These are phyloP conservation scores for Mycena sp. DNA, from an alignment of 1,284 basidiomycete species.

Conservation along the genomic window DNA sequence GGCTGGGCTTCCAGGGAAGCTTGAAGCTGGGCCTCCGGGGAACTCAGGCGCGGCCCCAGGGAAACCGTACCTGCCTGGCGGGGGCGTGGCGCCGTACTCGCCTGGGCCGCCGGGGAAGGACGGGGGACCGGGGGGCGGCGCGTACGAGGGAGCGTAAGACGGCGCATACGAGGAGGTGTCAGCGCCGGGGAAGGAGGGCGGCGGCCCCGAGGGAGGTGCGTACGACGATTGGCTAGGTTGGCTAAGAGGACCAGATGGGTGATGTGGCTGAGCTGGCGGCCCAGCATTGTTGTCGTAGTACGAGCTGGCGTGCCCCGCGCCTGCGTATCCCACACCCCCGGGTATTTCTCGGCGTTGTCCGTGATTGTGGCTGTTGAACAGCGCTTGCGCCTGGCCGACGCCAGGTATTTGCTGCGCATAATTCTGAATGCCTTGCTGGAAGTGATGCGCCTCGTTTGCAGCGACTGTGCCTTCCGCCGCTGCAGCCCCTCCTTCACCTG, in stretches of 20 bases:
- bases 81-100: slow-evolving; percentile 23
- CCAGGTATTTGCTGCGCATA: slow-evolving; percentile 62
- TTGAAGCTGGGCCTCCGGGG: slow-evolving; percentile 42
- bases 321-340: background rate
- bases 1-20: slow-evolving; percentile 45
- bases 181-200: slow-evolving; percentile 23
- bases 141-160: slow-evolving; percentile 33
- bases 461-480: slow-evolving; percentile 57
- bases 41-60: slow-evolving; percentile 39
- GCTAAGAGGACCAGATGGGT: slow-evolving; percentile 21
- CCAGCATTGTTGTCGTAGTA: background rate
- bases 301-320: slow-evolving; percentile 5
- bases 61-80: slow-evolving; percentile 30
- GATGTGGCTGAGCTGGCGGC: slow-evolving; percentile 26
- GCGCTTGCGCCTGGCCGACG: slow-evolving; percentile 53
- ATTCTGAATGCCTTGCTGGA: slow-evolving; percentile 56
- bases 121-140: slow-evolving; percentile 27
- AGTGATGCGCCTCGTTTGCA: slow-evolving; percentile 54
- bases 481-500: slow-evolving; percentile 60
- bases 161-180: slow-evolving; percentile 9
- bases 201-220: slow-evolving; percentile 30
- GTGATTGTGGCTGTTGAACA: slow-evolving; percentile 43
- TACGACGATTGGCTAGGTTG: slow-evolving; percentile 41
- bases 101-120: slow-evolving; percentile 15
- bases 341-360: slow-evolving; percentile 19